These are phyloP conservation scores for Flaveria robusta DNA, from an alignment of 129 eudicot genomes.

Conservation along the genomic window DNA sequence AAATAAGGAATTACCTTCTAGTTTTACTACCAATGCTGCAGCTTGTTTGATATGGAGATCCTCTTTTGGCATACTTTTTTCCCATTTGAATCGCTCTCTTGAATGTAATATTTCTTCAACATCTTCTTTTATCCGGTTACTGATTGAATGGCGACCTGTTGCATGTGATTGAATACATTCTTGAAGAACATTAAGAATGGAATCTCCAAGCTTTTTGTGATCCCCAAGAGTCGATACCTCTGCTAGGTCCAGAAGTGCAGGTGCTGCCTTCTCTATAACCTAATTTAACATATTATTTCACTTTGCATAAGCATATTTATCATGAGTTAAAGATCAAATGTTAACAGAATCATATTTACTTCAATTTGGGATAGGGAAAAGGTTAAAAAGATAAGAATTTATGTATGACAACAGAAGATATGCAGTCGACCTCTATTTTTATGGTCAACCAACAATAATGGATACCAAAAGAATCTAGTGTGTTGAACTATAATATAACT, in stretches of 20 bases:
- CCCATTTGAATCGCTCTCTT: constrained; percentile 75
- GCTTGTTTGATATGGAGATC: constrained; percentile 98
- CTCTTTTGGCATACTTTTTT: constrained; percentile 87
- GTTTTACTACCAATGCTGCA: constrained; percentile 88
- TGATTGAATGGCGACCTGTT: constrained; percentile 59
- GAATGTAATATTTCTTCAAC: constrained; percentile 66
- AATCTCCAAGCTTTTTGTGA: constrained; percentile 89
- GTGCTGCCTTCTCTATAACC: constrained; percentile 88
- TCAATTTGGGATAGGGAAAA: background rate
- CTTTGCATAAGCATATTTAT: background rate
- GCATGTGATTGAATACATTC: constrained; percentile 77
- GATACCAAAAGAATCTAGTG: constrained; percentile 9
- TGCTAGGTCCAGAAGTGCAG: constrained; percentile 78
- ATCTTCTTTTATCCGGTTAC: constrained; percentile 58
- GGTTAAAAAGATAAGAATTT: background rate
- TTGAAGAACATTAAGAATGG: constrained; percentile 76
- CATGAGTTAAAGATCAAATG: constrained; percentile 17
- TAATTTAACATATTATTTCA: constrained; percentile 26
- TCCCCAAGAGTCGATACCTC: constrained; percentile 86
- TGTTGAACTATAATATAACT: background rate
- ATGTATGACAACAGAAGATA: background rate
- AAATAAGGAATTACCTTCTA: constrained; percentile 87
- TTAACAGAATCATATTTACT: constrained; percentile 1
- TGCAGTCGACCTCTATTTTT: background rate
- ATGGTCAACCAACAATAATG: constrained; percentile 10